Evolutionary conservation across 345 rosid species (phyloP).

Genomic region (Salix suchowensis): DNA sequence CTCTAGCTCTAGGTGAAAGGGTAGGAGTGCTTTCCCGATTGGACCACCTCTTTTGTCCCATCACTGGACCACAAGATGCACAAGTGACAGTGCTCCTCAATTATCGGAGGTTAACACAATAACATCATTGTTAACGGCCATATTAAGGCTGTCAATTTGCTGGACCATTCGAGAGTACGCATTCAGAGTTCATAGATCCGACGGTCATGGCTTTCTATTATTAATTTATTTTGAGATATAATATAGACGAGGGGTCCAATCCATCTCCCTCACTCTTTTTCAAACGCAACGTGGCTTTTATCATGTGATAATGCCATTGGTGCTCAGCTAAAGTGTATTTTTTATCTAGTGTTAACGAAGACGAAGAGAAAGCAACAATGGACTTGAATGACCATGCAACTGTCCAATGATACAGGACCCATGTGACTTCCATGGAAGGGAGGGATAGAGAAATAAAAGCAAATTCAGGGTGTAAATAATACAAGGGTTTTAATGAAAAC

Average conservation of each 20-base stretch:
- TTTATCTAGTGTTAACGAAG: background rate
- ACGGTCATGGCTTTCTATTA: background rate
- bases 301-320: conserved; percentile 11
- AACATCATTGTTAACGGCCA: background rate
- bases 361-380: conserved; percentile 14
- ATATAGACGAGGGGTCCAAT: background rate
- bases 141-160: conserved; percentile 1
- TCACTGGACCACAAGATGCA: conserved; percentile 6
- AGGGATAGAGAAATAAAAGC: conserved; percentile 10
- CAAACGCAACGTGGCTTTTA: conserved; percentile 17
- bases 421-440: conserved; percentile 50
- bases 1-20: background rate
- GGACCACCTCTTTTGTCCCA: conserved; percentile 11
- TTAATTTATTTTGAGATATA: background rate
- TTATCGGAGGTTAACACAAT: background rate
- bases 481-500: conserved; percentile 14
- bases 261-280: conserved; percentile 7
- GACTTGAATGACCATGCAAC: conserved; percentile 22
- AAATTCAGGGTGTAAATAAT: conserved; percentile 24
- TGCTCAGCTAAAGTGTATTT: conserved; percentile 9
- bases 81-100: background rate
- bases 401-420: conserved; percentile 46
- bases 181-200: background rate
- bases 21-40: background rate
- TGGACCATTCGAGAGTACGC: background rate